Conservation (phyloP, 1,139 yeast genomes). For the Candida neerlandica region DNA sequence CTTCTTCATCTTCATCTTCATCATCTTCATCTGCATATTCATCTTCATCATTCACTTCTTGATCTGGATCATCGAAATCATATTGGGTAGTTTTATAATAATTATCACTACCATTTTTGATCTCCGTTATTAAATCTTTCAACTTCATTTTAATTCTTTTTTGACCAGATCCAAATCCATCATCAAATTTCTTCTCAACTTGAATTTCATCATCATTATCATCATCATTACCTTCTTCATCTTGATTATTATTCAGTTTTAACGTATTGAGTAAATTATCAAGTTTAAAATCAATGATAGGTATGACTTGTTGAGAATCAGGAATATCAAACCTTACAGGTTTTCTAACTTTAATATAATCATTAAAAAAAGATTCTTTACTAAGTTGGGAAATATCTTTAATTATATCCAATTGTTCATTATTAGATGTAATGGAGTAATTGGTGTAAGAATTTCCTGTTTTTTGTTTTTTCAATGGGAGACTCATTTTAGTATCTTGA, state of each 20-base stretch:
- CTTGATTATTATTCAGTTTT: too few species aligned
- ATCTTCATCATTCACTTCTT: slow-evolving; percentile 17
- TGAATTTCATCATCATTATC: slow-evolving; percentile 35
- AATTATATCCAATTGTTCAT: slow-evolving; percentile 2
- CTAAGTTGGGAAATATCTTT: background rate
- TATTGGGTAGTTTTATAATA: slow-evolving; percentile 73
- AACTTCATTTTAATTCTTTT: slow-evolving; percentile 52
- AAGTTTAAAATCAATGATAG: slow-evolving; percentile 29
- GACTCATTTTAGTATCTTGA: background rate
- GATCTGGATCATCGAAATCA: slow-evolving; percentile 28
- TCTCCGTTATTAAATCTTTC: slow-evolving; percentile 43
- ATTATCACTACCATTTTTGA: slow-evolving; percentile 37
- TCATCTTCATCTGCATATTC: slow-evolving; percentile 18
- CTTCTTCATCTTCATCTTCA: slow-evolving; percentile 17
- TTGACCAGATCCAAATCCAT: slow-evolving; percentile 70
- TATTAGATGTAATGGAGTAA: background rate
- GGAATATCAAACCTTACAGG: slow-evolving; percentile 39
- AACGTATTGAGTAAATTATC: slow-evolving; percentile 37
- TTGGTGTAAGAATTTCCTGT: slow-evolving; percentile 4
- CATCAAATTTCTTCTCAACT: slow-evolving; percentile 56
- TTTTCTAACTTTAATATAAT: slow-evolving; percentile 33
- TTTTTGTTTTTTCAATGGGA: background rate
- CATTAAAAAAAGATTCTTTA: slow-evolving; percentile 25
- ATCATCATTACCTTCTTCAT: slow-evolving; percentile 19
- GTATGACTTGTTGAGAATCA: slow-evolving; percentile 22